Percentiles rank a stretch among this genome's conserved stretches.
These are phyloP conservation scores for Phytophthora kernoviae DNA, from an alignment of 352 stramenopile species.

Conservation along the genomic window DNA sequence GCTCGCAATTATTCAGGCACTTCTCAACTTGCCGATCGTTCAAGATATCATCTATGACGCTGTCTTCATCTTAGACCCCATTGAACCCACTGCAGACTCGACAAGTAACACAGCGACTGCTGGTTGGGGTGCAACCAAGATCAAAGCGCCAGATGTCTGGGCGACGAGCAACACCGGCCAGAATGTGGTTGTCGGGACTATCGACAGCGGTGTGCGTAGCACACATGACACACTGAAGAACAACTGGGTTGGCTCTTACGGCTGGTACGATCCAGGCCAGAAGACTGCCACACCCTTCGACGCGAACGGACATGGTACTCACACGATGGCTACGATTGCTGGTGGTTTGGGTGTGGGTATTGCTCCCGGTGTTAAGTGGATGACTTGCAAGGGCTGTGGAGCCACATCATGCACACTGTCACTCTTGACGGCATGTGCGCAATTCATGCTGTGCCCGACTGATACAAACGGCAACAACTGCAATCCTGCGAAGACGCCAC, in stretches of 20 bases:
- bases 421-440: conserved; percentile 39
- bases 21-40: conserved; percentile 24
- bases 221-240: conserved; percentile 39
- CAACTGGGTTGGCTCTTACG: conserved; percentile 42
- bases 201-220: conserved; percentile 42
- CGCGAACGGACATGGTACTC: conserved; percentile 51
- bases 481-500: conserved; percentile 48
- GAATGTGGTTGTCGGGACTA: conserved; percentile 42
- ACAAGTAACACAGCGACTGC: conserved; percentile 27
- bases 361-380: conserved; percentile 53
- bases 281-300: conserved; percentile 44
- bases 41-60: conserved; percentile 37
- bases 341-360: conserved; percentile 44
- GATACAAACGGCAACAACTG: conserved; percentile 53
- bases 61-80: conserved; percentile 18
- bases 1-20: conserved; percentile 18
- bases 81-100: conserved; percentile 16
- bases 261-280: conserved; percentile 48
- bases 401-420: conserved; percentile 24
- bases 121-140: conserved; percentile 44
- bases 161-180: conserved; percentile 27
- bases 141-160: conserved; percentile 45
- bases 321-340: conserved; percentile 56
- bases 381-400: conserved; percentile 54
- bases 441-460: conserved; percentile 70